These are phyloP conservation scores for Fusarium musae DNA, from an alignment of 2,329 filamentous ascomycete species.

Conservation along the genomic window DNA sequence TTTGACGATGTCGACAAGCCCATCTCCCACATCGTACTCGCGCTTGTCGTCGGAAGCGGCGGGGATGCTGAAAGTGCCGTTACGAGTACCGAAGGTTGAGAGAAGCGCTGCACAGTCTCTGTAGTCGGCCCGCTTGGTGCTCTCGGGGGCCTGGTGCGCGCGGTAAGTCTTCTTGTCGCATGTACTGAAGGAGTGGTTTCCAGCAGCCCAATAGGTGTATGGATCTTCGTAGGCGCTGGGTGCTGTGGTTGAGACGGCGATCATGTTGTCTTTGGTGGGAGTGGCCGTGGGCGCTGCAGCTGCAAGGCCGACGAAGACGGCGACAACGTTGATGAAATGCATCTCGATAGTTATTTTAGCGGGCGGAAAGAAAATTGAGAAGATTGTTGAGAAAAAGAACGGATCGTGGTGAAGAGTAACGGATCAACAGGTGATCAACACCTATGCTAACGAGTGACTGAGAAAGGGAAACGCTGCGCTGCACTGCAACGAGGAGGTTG, in stretches of 20 bases:
- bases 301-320: conserved; percentile 24
- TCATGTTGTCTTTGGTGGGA: conserved; percentile 15
- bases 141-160: conserved; percentile 20
- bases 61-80: conserved; percentile 47
- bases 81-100: conserved; percentile 44
- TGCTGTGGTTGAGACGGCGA: conserved; percentile 32
- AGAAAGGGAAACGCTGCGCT: conserved; percentile 29
- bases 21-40: conserved; percentile 17
- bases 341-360: conserved; percentile 7
- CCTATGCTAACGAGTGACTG: conserved; percentile 34
- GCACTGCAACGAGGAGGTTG: conserved; percentile 13
- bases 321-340: conserved; percentile 20
- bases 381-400: not conserved
- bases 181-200: conserved; percentile 35
- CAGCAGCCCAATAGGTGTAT: conserved; percentile 43
- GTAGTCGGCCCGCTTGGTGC: conserved; percentile 45
- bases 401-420: conserved; percentile 16
- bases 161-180: conserved; percentile 45
- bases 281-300: conserved; percentile 27
- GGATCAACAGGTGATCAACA: conserved; percentile 34
- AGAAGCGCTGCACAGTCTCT: conserved; percentile 47
- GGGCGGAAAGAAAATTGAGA: not conserved
- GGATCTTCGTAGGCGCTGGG: conserved; percentile 9
- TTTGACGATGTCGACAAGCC: conserved; percentile 41
- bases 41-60: conserved; percentile 13